Evolutionary conservation across 495 filamentous ascomycete genomes (phyloP).

Genomic region (Barbatosphaeria neglecta): DNA sequence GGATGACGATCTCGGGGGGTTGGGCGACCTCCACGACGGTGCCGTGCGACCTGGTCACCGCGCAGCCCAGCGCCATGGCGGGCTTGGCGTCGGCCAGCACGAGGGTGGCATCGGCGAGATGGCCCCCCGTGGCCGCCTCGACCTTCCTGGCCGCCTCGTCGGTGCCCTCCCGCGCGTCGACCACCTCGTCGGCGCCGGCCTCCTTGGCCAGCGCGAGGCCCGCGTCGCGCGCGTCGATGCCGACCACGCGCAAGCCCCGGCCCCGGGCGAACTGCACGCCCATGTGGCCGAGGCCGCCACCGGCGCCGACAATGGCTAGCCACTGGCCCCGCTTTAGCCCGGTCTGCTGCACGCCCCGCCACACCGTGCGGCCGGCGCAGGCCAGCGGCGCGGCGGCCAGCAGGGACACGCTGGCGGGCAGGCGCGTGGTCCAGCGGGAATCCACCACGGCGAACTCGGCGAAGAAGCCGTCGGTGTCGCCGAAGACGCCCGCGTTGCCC

Average conservation of each 20-base stretch:
- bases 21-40: conserved; percentile 44
- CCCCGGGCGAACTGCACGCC: conserved; percentile 44
- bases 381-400: conserved; percentile 42
- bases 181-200: conserved; percentile 35
- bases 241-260: conserved; percentile 38
- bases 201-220: conserved; percentile 32
- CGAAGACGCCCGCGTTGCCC: conserved; percentile 28
- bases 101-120: conserved; percentile 34
- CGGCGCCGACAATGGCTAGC: conserved; percentile 41
- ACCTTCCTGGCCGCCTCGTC: conserved; percentile 32
- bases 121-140: conserved; percentile 31
- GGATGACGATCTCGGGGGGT: conserved; percentile 32
- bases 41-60: conserved; percentile 44
- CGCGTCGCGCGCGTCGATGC: conserved; percentile 44
- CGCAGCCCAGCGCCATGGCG: conserved; percentile 36
- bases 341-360: conserved; percentile 33
- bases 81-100: conserved; percentile 29
- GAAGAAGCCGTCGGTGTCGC: conserved; percentile 33
- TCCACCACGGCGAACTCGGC: conserved; percentile 42
- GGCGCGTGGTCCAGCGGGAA: conserved; percentile 22
- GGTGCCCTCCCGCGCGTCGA: conserved; percentile 39
- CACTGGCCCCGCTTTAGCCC: conserved; percentile 34
- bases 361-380: conserved; percentile 46
- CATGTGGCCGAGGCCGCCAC: conserved; percentile 49
- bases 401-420: conserved; percentile 39